Conservation (phyloP, 441 rosid genomes). For the Hura crepitans region DNA sequence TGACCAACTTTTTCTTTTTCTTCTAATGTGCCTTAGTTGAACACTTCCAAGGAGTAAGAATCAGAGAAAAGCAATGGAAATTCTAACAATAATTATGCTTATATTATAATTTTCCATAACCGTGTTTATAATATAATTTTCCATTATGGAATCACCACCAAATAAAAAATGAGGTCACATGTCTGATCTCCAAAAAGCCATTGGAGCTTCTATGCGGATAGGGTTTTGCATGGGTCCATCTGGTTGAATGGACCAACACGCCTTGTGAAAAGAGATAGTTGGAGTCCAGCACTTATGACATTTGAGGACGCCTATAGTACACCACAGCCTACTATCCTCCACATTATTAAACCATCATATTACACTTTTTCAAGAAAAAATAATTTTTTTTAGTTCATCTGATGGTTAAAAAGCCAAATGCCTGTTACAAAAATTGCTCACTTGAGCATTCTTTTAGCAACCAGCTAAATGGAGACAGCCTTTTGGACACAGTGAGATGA, state of each 20-base stretch:
- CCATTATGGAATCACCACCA: background rate
- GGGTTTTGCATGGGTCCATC: conserved; percentile 20
- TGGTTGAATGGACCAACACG: conserved; percentile 13
- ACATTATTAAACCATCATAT: no score
- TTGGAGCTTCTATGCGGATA: conserved; percentile 10
- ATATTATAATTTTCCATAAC: background rate
- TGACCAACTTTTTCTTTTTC: background rate
- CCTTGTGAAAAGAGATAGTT: conserved; percentile 6
- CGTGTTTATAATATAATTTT: background rate
- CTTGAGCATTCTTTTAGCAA: conserved; percentile 21
- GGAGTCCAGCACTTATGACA: conserved; percentile 19
- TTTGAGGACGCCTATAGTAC: no score
- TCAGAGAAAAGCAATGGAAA: background rate
- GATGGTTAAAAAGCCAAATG: no score
- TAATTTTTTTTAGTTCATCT: no score
- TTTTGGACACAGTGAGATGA: conserved; percentile 22
- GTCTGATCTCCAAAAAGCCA: background rate
- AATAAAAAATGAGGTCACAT: background rate
- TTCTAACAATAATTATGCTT: background rate
- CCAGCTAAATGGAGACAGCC: conserved; percentile 30
- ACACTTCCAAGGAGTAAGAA: background rate
- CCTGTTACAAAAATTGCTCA: conserved; percentile 11
- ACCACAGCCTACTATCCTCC: no score
- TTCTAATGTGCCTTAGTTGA: background rate
- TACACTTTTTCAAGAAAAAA: no score